Conservation (phyloP, 192 early-diverging fungal genomes). For the Thamnidium elegans region DNA sequence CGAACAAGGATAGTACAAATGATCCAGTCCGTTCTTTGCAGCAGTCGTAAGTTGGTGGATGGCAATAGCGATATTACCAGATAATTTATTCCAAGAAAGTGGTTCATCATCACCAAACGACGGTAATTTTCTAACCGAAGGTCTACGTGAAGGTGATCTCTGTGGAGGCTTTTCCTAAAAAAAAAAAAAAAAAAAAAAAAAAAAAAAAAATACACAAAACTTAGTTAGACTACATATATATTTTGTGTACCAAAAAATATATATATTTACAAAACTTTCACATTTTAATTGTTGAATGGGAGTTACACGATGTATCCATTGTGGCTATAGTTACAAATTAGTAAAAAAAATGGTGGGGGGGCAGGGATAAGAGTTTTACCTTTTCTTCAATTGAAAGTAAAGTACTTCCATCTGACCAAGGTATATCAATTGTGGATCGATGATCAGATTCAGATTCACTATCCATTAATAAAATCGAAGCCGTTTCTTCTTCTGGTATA, state of each 20-base stretch:
- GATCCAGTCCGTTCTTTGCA: slow-evolving; percentile 49
- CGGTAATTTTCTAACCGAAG: background rate
- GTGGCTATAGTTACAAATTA: too few species aligned
- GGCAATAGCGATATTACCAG: slow-evolving; percentile 44
- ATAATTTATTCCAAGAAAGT: slow-evolving; percentile 55
- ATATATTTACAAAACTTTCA: too few species aligned
- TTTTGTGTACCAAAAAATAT: background rate
- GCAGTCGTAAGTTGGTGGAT: slow-evolving; percentile 55
- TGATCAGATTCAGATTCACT: slow-evolving; percentile 5
- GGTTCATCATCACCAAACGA: slow-evolving; percentile 25
- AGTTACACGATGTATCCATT: too few species aligned
- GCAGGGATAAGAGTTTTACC: too few species aligned
- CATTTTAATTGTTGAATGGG: too few species aligned
- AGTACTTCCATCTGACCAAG: slow-evolving; percentile 3
- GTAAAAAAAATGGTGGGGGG: too few species aligned
- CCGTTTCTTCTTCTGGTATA: background rate
- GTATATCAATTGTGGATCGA: background rate
- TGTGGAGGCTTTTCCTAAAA: slow-evolving; percentile 8
- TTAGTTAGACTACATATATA: too few species aligned
- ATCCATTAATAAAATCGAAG: background rate
- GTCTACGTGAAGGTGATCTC: slow-evolving; percentile 22
- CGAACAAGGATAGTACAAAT: slow-evolving; percentile 56
- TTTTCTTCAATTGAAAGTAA: too few species aligned
- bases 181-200: too few species aligned
- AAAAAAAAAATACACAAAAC: too few species aligned